These are phyloP conservation scores for Fusarium sp. DNA, from an alignment of 2,329 filamentous ascomycete species.

Conservation along the genomic window DNA sequence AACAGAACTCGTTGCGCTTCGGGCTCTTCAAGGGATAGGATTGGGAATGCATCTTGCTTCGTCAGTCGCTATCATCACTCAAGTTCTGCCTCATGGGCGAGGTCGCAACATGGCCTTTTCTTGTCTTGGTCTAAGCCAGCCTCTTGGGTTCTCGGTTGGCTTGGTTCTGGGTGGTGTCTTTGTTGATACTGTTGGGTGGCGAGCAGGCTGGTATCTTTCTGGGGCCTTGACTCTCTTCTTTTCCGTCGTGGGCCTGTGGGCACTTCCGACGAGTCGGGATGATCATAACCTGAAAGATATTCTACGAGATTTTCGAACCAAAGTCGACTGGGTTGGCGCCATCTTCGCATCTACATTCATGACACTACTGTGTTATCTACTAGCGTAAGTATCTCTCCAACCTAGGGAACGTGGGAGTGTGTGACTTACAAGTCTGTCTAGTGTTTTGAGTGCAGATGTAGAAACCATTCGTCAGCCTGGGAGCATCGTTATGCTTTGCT, in stretches of 20 bases:
- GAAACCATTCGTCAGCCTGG: constrained; percentile 38
- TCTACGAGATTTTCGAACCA: constrained; percentile 39
- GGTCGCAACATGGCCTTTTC: constrained; percentile 53
- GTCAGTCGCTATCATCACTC: constrained; percentile 47
- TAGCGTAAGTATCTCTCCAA: constrained; percentile 58
- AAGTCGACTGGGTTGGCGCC: constrained; percentile 65
- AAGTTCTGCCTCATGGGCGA: constrained; percentile 42
- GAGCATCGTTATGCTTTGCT: constrained; percentile 37
- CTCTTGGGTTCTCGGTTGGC: constrained; percentile 13
- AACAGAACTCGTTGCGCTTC: constrained; percentile 47
- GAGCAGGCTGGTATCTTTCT: neutral
- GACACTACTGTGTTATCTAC: constrained; percentile 56
- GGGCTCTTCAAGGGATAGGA: constrained; percentile 50
- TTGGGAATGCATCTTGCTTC: constrained; percentile 47
- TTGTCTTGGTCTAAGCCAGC: constrained; percentile 55
- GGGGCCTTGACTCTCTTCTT: neutral
- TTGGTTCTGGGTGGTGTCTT: neutral
- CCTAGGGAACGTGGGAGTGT: constrained; percentile 32
- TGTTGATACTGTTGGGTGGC: neutral
- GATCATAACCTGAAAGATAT: constrained; percentile 37
- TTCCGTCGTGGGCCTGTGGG: neutral
- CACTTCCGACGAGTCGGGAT: constrained; percentile 35
- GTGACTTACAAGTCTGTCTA: neutral
- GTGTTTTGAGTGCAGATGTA: neutral
- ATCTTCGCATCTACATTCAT: constrained; percentile 50